Percentiles rank a stretch among this genome's conserved stretches.
These are phyloP conservation scores for Neonectria faginata DNA, from an alignment of 2,329 filamentous ascomycete species.

Conservation along the genomic window DNA sequence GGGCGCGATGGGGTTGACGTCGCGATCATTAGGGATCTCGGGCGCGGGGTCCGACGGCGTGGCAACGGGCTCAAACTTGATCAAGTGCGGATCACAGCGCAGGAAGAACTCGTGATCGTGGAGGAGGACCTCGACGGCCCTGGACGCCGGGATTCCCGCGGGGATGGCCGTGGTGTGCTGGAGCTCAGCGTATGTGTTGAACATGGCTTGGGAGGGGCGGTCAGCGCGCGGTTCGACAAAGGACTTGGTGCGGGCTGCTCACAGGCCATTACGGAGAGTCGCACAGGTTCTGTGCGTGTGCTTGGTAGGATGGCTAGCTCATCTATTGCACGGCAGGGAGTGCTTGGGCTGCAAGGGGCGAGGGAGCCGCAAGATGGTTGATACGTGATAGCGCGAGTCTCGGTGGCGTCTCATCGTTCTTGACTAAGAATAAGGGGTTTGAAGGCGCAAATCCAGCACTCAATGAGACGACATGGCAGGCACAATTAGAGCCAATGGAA, in stretches of 20 bases:
- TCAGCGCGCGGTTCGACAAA: background rate
- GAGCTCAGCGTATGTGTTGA: constrained; percentile 58
- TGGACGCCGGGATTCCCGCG: constrained; percentile 47
- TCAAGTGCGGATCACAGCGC: constrained; percentile 63
- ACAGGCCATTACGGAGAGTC: constrained; percentile 15
- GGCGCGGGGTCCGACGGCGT: constrained; percentile 43
- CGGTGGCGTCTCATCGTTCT: constrained; percentile 10
- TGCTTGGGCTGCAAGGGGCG: constrained; percentile 9
- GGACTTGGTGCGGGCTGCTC: background rate
- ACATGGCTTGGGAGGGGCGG: constrained; percentile 47
- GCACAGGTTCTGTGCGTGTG: background rate
- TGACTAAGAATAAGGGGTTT: constrained; percentile 10
- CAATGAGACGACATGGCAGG: background rate
- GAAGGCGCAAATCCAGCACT: background rate
- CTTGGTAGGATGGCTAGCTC: background rate
- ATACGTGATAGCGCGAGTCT: constrained; percentile 5
- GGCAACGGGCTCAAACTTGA: constrained; percentile 55
- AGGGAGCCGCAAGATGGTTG: constrained; percentile 3
- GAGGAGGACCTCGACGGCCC: constrained; percentile 60
- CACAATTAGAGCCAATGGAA: background rate
- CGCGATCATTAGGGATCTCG: constrained; percentile 47
- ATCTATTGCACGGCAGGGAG: constrained; percentile 1
- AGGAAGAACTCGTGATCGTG: constrained; percentile 66
- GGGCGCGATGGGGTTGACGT: constrained; percentile 40
- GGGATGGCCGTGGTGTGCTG: constrained; percentile 59